Conservation (phyloP, 2,329 filamentous ascomycete species). For the Calonectria henricotiae region DNA sequence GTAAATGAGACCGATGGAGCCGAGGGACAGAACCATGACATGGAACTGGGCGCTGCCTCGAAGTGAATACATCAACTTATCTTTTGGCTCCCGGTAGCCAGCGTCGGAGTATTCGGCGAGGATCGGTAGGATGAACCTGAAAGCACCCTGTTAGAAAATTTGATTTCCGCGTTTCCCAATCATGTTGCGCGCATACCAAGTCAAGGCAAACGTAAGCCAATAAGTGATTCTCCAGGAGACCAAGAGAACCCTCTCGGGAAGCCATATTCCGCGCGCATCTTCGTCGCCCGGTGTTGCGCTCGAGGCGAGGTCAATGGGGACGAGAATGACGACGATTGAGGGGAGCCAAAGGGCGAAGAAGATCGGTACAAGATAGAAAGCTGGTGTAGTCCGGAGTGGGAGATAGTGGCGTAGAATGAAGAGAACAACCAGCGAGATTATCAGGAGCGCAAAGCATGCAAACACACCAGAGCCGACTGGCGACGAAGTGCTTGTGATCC, state of each 20-base stretch:
- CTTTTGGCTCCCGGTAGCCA: conserved; percentile 89
- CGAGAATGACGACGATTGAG: conserved; percentile 90
- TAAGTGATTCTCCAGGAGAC: conserved; percentile 97
- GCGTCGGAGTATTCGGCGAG: conserved; percentile 96
- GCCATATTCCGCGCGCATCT: conserved; percentile 86
- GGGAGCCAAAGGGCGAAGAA: conserved; percentile 97
- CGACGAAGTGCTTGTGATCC: conserved; percentile 69
- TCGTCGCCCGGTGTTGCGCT: conserved; percentile 82
- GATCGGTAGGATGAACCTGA: conserved; percentile 89
- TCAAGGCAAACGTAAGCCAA: conserved; percentile 96
- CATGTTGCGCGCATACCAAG: conserved; percentile 77
- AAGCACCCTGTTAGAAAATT: conserved; percentile 38
- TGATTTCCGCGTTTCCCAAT: neutral
- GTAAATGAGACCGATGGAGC: conserved; percentile 83
- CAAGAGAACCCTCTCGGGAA: conserved; percentile 83
- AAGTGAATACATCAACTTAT: conserved; percentile 87
- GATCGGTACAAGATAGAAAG: conserved; percentile 90
- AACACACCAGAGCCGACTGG: conserved; percentile 87
- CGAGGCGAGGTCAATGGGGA: conserved; percentile 96
- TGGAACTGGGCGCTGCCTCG: conserved; percentile 92
- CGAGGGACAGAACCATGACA: conserved; percentile 81
- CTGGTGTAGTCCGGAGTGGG: conserved; percentile 90
- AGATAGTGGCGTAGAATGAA: conserved; percentile 92
- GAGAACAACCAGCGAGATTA: conserved; percentile 84
- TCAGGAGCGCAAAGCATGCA: conserved; percentile 79